Percentiles rank a stretch among this genome's conserved stretches.
Conservation (phyloP, 371 early-diverging fungal genomes). For the Mucor irregularis region DNA sequence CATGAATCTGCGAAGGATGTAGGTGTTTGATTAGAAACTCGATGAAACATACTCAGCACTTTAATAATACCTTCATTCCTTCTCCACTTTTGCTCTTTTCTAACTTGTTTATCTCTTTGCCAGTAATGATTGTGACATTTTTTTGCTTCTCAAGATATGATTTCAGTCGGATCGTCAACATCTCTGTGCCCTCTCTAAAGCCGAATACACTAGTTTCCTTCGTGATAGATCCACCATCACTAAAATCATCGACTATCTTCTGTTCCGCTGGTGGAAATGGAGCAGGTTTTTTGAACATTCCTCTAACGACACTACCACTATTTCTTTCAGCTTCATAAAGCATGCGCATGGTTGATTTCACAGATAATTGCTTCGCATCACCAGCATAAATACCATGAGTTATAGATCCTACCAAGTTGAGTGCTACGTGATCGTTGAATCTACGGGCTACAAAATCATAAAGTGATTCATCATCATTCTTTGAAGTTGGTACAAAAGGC, state of each 20-base stretch:
- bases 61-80: constrained; percentile 31
- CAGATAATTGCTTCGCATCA: constrained; percentile 72
- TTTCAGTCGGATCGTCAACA: constrained; percentile 58
- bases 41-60: not conserved
- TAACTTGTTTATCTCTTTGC: constrained; percentile 38
- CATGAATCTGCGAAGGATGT: constrained; percentile 1
- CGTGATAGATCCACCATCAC: constrained; percentile 22
- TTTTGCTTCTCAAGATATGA: constrained; percentile 39
- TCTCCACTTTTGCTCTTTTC: constrained; percentile 21
- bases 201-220: constrained; percentile 74
- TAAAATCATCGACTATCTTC: not conserved
- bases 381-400: constrained; percentile 95
- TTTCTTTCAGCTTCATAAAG: constrained; percentile 66
- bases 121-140: constrained; percentile 56
- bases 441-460: constrained; percentile 72
- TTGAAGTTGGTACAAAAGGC: constrained; percentile 62
- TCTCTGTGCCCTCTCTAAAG: constrained; percentile 78
- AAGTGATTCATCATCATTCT: constrained; percentile 42
- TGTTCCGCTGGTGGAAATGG: constrained; percentile 1
- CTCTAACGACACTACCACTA: constrained; percentile 60
- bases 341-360: constrained; percentile 68
- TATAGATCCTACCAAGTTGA: constrained; percentile 74
- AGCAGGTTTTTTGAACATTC: not conserved
- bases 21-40: not conserved
- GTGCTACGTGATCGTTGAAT: constrained; percentile 56